Evolutionary conservation across 352 stramenopile species (phyloP), one percentile per base, ranked within the genome.

Genomic region (Stephanocyclus meneghinianus): DNA sequence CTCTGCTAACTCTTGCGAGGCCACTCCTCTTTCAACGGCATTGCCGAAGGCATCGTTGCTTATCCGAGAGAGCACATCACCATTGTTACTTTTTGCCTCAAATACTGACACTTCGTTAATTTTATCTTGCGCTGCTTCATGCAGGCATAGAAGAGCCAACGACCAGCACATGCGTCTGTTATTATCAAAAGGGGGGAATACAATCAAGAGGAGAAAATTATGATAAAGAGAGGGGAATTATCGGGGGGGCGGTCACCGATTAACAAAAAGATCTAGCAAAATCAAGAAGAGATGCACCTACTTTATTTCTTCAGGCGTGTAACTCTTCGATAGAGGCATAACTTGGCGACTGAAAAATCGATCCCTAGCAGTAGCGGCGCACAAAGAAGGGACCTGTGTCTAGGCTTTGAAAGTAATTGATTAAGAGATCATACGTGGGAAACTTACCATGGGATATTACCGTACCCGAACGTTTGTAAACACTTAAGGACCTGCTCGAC

Each of bases 91-190:
- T 40, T 85, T 89, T 50, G 87, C 62, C 3, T 64, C 64, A 65
- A 51, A 57, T 30, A 81, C 73, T 26, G 70, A 78, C 47, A 72
- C 48, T 64, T 75, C 56, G n/a, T 71, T 42, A 30, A 76, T 85
- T 59, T 90, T 70, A 51, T 90, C 78, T 30, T 90, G 62, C 0
- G 87, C 81, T 53, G 74, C 48, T 84, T 94, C 90, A 26, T 80
- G 68, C 10, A 94, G 62, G 30, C 70, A 70, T 2, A 87, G 67
- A 32, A 94, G 75, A 13, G 80, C 15, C 15, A 93, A 50, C 10
- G 85, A 70, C 87, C 90, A 93, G 61, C 62, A 68, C 87, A 94
- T 93, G 60, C 87, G 81, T 53, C 81, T 75, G 16, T 15, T 13
- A 26, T 32, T 16, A 32, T 59, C 15, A 59, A 59, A 10, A 56